These are phyloP conservation scores for Elaeagnus macrophylla DNA, from an alignment of 306 rosid species.

Conservation along the genomic window DNA sequence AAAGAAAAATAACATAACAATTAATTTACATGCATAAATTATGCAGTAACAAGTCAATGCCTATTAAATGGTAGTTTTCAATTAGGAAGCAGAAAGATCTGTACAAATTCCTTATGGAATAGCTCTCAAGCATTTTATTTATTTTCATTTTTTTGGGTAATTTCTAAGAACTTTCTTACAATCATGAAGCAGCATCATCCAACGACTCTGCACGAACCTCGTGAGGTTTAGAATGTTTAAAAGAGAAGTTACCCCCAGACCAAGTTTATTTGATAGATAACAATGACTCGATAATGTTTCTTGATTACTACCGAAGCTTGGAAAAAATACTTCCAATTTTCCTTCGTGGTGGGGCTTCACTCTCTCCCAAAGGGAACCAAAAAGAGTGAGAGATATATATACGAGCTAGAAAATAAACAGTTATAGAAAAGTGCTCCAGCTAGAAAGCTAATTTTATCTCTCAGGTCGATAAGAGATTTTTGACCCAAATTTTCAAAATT, in stretches of 20 bases:
- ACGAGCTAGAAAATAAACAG: too few species aligned
- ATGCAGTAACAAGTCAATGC: too few species aligned
- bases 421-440: constrained; percentile 34
- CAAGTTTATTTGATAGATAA: constrained; percentile 32
- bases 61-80: too few species aligned
- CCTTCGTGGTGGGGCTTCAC: constrained; percentile 32
- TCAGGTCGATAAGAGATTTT: constrained; percentile 8
- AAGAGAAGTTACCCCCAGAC: constrained; percentile 42
- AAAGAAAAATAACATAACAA: too few species aligned
- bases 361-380: constrained; percentile 5
- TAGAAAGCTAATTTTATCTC: constrained; percentile 21
- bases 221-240: constrained; percentile 40
- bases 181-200: constrained; percentile 28
- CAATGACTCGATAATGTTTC: constrained; percentile 12
- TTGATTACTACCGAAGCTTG: too few species aligned
- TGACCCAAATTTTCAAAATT: constrained; percentile 5
- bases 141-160: constrained; percentile 23
- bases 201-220: constrained; percentile 22
- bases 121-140: too few species aligned
- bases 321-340: constrained; percentile 21
- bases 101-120: too few species aligned
- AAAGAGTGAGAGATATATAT: background rate
- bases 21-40: too few species aligned
- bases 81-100: too few species aligned
- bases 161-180: constrained; percentile 32